A percentile compares a stretch with the other conserved stretches of the same genome.
Conservation (phyloP, 768 basidiomycete genomes). For the Pleurotus citrinopileatus region DNA sequence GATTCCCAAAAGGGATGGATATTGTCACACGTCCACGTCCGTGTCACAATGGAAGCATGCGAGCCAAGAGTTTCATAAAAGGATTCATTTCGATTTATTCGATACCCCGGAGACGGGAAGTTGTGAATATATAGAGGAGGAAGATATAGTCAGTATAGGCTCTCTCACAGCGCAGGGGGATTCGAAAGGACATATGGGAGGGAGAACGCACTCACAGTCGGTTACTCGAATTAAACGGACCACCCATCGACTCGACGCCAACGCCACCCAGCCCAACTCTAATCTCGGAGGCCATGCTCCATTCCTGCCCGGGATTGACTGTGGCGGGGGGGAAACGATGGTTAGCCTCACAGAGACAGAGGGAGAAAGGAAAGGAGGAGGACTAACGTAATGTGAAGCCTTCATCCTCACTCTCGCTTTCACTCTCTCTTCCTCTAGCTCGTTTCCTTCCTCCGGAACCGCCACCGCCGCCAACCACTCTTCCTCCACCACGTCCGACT, state of each 20-base stretch:
- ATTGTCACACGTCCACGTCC: too few relatives aligned
- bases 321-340: not conserved
- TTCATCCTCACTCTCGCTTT: slow-evolving; percentile 8
- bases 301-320: not conserved
- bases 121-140: too few relatives aligned
- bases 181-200: slow-evolving; percentile 15
- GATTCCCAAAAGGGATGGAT: not conserved
- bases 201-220: slow-evolving; percentile 6
- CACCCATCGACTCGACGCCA: slow-evolving; percentile 3
- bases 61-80: not conserved
- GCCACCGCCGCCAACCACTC: not conserved
- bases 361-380: not conserved
- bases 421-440: not conserved
- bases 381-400: slow-evolving; percentile 1
- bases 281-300: slow-evolving; percentile 11
- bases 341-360: too few relatives aligned
- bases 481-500: not conserved
- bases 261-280: slow-evolving; percentile 6
- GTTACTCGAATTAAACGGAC: not conserved
- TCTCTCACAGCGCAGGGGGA: slow-evolving; percentile 9
- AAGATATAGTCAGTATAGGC: not conserved
- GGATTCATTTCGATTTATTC: too few relatives aligned
- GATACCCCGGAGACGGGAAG: too few relatives aligned
- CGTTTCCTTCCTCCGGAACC: not conserved
- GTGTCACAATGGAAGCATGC: not conserved